Conservation (phyloP, 2,329 filamentous ascomycete genomes). For the Stagonosporopsis rhizophila region DNA sequence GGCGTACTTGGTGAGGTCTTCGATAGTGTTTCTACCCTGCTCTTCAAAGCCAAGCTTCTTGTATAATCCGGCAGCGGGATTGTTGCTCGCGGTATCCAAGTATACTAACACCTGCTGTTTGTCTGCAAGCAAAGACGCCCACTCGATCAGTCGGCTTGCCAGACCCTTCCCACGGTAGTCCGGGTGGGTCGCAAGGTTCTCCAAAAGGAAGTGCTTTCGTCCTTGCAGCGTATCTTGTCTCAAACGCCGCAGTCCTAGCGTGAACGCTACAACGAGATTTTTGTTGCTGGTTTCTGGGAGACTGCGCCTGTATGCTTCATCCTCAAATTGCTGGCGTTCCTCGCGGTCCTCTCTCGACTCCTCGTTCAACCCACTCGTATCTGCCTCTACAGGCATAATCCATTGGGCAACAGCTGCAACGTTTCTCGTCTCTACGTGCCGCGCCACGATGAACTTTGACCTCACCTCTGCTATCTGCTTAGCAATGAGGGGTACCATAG, state of each 20-base stretch:
- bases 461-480: conserved; percentile 22
- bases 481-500: conserved; percentile 34
- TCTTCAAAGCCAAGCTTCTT: conserved; percentile 37
- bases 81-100: conserved; percentile 37
- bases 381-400: conserved; percentile 20
- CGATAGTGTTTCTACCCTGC: conserved; percentile 22
- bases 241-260: conserved; percentile 21
- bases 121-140: conserved; percentile 27
- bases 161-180: conserved; percentile 33
- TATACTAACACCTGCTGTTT: conserved; percentile 28
- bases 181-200: conserved; percentile 40
- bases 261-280: conserved; percentile 35
- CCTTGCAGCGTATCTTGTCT: conserved; percentile 21
- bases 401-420: conserved; percentile 40
- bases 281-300: conserved; percentile 37
- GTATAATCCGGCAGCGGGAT: conserved; percentile 34
- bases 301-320: conserved; percentile 28
- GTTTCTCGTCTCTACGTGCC: conserved; percentile 8
- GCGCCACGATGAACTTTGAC: conserved; percentile 25
- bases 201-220: conserved; percentile 28
- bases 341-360: conserved; percentile 28
- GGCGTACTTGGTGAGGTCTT: conserved; percentile 26
- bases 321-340: conserved; percentile 33
- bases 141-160: conserved; percentile 29
- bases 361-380: not conserved